phyloP scores from a whole-genome alignment of 2,329 filamentous ascomycete genomes.

The Pseudocercospora musae region DNA sequence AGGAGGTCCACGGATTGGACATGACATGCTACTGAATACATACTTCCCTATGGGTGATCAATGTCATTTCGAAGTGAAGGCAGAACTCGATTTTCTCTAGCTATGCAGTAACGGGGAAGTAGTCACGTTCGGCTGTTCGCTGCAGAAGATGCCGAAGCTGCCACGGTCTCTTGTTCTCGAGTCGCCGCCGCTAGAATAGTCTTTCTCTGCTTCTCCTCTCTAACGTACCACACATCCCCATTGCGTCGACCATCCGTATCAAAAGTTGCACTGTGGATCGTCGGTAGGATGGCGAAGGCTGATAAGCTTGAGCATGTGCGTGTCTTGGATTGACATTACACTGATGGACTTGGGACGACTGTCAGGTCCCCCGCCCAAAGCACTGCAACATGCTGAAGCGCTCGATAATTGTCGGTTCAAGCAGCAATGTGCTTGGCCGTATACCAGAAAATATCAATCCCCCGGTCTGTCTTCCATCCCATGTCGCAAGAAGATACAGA shows the following conservation, averaged over 20 bases:
- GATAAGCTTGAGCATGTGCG: background rate
- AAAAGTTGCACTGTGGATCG: background rate
- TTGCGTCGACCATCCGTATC: background rate
- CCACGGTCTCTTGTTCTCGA: background rate
- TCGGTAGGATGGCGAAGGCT: too few relatives aligned
- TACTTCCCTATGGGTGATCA: too few relatives aligned
- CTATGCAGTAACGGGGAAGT: too few relatives aligned
- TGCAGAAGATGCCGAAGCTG: background rate
- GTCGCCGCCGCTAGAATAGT: too few relatives aligned
- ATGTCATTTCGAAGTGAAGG: too few relatives aligned
- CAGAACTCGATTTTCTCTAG: too few relatives aligned
- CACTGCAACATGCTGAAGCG: background rate
- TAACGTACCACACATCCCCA: background rate
- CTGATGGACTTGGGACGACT: background rate
- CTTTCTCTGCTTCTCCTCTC: background rate
- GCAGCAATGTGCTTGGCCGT: background rate
- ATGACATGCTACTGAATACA: too few relatives aligned
- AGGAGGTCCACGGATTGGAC: too few relatives aligned
- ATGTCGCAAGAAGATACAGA: background rate
- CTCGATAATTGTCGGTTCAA: background rate
- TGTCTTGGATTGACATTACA: background rate
- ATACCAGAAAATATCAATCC: background rate
- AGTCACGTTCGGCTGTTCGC: too few relatives aligned
- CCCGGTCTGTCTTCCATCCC: background rate
- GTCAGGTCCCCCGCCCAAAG: background rate